A percentile compares a stretch with the other conserved stretches of the same genome.
phyloP scores from a whole-genome alignment of 176 grass and related monocot genomes.

The Bolboschoenus planiculmis region DNA sequence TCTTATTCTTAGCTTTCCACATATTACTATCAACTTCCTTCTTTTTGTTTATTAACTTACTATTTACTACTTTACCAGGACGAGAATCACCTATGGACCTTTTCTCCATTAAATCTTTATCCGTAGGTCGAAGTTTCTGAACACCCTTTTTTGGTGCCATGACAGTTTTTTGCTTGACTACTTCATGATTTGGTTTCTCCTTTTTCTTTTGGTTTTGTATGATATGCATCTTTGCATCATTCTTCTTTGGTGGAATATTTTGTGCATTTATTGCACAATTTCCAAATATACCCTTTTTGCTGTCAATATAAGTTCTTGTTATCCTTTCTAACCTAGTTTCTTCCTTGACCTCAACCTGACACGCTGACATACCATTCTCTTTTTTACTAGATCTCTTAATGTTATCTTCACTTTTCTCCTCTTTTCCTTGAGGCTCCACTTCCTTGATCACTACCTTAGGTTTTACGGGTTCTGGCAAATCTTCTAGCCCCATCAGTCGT shows the following conservation, averaged over 20 bases:
- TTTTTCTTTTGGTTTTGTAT: slow-evolving; percentile 13
- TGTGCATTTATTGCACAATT: slow-evolving; percentile 24
- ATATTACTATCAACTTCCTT: neutral
- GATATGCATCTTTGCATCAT: slow-evolving; percentile 1
- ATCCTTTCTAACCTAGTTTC: slow-evolving; percentile 37
- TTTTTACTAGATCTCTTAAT: slow-evolving; percentile 26
- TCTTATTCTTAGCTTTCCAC: neutral
- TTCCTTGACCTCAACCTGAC: slow-evolving; percentile 8
- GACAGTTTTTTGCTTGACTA: slow-evolving; percentile 10
- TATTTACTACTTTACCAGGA: neutral
- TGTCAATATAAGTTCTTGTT: slow-evolving; percentile 37
- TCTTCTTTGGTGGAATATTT: slow-evolving; percentile 17
- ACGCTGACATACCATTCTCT: slow-evolving; percentile 6
- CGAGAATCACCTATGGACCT: neutral
- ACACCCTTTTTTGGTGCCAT: neutral
- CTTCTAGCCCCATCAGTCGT: slow-evolving; percentile 90
- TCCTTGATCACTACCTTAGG: slow-evolving; percentile 32
- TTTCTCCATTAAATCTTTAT: slow-evolving; percentile 19
- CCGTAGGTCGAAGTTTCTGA: neutral
- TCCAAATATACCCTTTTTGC: slow-evolving; percentile 22
- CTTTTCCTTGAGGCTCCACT: slow-evolving; percentile 10
- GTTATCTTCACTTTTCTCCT: slow-evolving; percentile 30
- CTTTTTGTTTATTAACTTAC: slow-evolving; percentile 3
- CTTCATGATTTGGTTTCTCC: slow-evolving; percentile 19
- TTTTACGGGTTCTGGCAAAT: slow-evolving; percentile 57